A percentile compares a stretch with the other conserved stretches of the same genome.
These are phyloP conservation scores for Dovyalis caffra DNA, from an alignment of 345 rosid genomes.

Conservation along the genomic window DNA sequence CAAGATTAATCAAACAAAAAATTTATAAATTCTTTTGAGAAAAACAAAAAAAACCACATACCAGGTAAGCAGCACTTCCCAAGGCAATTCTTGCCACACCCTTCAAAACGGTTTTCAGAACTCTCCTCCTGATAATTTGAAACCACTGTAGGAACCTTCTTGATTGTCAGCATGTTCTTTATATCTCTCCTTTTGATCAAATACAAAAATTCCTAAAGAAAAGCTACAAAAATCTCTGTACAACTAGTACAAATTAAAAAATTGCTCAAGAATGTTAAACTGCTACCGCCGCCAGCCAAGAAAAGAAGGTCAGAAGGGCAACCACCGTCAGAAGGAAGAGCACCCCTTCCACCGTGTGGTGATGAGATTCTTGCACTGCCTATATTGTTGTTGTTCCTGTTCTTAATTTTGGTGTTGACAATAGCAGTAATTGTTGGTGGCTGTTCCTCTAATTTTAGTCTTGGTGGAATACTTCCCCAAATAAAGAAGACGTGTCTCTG, in stretches of 20 bases:
- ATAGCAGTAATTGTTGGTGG: too few species aligned
- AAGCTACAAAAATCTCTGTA: too few species aligned
- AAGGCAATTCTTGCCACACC: constrained; percentile 83
- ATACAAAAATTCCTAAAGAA: too few species aligned
- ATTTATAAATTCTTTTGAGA: too few species aligned
- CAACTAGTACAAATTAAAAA: constrained; percentile 1
- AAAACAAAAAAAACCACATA: constrained; percentile 12
- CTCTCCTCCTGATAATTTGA: constrained; percentile 82
- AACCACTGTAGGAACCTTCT: constrained; percentile 83
- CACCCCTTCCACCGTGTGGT: constrained; percentile 99
- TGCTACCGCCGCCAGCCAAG: constrained; percentile 89
- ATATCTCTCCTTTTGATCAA: too few species aligned
- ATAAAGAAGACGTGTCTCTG: too few species aligned
- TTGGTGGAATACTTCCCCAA: too few species aligned
- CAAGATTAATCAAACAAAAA: too few species aligned
- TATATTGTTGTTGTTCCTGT: too few species aligned
- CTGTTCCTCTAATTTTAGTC: too few species aligned
- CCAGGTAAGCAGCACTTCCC: constrained; percentile 71
- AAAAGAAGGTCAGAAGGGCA: constrained; percentile 99
- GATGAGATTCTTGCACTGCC: constrained; percentile 43
- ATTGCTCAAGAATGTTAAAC: too few species aligned
- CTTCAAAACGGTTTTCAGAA: constrained; percentile 48
- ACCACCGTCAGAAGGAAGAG: constrained; percentile 99
- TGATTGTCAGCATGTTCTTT: constrained; percentile 66
- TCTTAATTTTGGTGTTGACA: too few species aligned